phyloP scores from a whole-genome alignment of 441 rosid genomes.

The Populus trichocarpa region DNA sequence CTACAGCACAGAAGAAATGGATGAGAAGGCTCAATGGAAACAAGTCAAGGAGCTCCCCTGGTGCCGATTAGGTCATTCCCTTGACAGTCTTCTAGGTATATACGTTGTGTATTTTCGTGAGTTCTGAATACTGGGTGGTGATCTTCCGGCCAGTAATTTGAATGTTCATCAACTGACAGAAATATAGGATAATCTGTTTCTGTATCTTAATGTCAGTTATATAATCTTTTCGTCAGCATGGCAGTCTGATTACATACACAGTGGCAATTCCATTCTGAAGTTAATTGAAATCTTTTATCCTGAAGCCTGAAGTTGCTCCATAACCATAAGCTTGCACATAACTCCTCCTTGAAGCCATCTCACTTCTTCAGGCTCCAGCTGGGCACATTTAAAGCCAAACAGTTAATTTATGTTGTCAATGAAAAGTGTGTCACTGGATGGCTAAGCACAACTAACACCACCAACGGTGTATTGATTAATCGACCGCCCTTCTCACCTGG shows the following conservation, averaged over 20 bases:
- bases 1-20: slow-evolving; percentile 65
- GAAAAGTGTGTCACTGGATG: neutral
- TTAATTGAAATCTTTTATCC: neutral
- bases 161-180: neutral
- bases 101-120: slow-evolving; percentile 3
- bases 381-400: neutral
- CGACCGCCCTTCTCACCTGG: neutral
- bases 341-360: neutral
- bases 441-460: neutral
- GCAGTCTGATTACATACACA: neutral
- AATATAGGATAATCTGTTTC: neutral
- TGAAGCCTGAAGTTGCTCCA: neutral
- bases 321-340: neutral
- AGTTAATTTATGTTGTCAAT: neutral
- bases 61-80: slow-evolving; percentile 25
- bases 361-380: neutral
- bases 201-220: neutral
- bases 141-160: neutral
- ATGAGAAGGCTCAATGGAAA: slow-evolving; percentile 49
- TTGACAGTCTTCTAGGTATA: neutral
- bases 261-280: neutral
- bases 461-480: neutral
- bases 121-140: slow-evolving; percentile 2
- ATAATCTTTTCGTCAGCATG: neutral
- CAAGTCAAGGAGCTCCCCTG: slow-evolving; percentile 25